phyloP scores from a whole-genome alignment of 1,284 basidiomycete species.

The Fistulinella cinereoalba region DNA sequence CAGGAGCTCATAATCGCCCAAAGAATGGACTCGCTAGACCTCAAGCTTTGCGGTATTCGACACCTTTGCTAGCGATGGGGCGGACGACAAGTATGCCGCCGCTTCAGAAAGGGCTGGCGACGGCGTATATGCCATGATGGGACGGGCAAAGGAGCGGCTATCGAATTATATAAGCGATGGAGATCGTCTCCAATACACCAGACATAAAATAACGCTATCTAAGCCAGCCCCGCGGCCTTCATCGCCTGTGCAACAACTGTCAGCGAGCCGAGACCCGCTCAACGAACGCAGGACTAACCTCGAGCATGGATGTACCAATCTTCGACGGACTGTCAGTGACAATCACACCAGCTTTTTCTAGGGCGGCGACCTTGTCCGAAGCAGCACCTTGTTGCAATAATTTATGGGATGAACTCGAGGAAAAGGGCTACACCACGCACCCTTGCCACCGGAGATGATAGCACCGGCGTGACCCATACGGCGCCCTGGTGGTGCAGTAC shows the following conservation, averaged over 20 bases:
- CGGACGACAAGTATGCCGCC: conserved; percentile 59
- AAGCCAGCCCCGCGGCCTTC: conserved; percentile 80
- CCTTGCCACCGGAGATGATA: conserved; percentile 97
- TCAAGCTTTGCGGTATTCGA: conserved; percentile 67
- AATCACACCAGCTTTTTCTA: conserved; percentile 89
- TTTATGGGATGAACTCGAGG: background rate
- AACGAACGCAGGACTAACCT: conserved; percentile 46
- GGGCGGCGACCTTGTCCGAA: conserved; percentile 92
- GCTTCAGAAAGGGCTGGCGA: conserved; percentile 59
- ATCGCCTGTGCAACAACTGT: conserved; percentile 56
- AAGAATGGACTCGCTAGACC: conserved; percentile 46
- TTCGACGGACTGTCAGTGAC: conserved; percentile 97
- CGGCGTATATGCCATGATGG: conserved; percentile 34
- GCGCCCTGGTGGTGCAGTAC: conserved; percentile 95
- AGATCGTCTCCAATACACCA: too few species aligned
- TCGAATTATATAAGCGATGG: conserved; percentile 29
- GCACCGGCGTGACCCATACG: conserved; percentile 99
- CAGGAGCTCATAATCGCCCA: conserved; percentile 26
- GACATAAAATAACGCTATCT: conserved; percentile 32
- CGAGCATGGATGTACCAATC: conserved; percentile 85
- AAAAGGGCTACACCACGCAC: conserved; percentile 36
- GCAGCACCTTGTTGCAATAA: conserved; percentile 65
- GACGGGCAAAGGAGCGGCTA: conserved; percentile 10
- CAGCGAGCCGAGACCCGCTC: conserved; percentile 3
- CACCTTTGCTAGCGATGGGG: conserved; percentile 50